phyloP scores from a whole-genome alignment of 208 protist species.

The Wallacemonas sp. region DNA sequence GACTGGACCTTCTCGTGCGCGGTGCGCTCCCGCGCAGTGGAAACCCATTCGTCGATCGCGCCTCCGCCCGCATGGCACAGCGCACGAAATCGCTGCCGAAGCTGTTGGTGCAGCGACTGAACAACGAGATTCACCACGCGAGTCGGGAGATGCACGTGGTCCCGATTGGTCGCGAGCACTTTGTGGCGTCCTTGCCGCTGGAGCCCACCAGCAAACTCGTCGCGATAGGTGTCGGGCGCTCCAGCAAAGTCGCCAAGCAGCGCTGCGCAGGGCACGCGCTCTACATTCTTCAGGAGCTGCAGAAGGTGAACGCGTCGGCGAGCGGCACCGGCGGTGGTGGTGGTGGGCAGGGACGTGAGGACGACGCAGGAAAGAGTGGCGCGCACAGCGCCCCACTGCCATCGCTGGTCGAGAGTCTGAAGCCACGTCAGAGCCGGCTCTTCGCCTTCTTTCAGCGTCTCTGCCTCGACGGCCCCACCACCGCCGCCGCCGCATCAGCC shows the following conservation, averaged over 20 bases:
- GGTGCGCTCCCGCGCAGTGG: constrained; percentile 36
- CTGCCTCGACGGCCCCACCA: constrained; percentile 16
- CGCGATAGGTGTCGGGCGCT: constrained; percentile 53
- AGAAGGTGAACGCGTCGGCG: constrained; percentile 1
- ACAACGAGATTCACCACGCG: constrained; percentile 34
- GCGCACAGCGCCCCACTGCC: constrained; percentile 28
- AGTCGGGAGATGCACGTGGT: constrained; percentile 34
- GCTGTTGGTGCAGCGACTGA: constrained; percentile 40
- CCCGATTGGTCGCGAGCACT: constrained; percentile 30
- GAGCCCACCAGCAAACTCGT: constrained; percentile 34
- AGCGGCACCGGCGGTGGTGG: background rate
- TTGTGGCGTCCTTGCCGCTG: constrained; percentile 52
- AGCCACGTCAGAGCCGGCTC: constrained; percentile 41
- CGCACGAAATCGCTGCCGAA: constrained; percentile 7
- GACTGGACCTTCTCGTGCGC: constrained; percentile 21
- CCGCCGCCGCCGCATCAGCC: background rate
- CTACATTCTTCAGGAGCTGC: constrained; percentile 31
- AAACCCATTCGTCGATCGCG: constrained; percentile 58
- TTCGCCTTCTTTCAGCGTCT: constrained; percentile 47
- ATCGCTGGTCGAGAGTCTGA: constrained; percentile 39
- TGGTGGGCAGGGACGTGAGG: constrained; percentile 7
- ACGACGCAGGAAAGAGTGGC: background rate
- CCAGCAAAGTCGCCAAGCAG: constrained; percentile 49
- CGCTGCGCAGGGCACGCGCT: constrained; percentile 71
- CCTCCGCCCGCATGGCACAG: constrained; percentile 32